Percentiles rank a stretch among this genome's conserved stretches.
Evolutionary conservation across 257 asterid species (phyloP).

Genomic region (Ballota nigra): DNA sequence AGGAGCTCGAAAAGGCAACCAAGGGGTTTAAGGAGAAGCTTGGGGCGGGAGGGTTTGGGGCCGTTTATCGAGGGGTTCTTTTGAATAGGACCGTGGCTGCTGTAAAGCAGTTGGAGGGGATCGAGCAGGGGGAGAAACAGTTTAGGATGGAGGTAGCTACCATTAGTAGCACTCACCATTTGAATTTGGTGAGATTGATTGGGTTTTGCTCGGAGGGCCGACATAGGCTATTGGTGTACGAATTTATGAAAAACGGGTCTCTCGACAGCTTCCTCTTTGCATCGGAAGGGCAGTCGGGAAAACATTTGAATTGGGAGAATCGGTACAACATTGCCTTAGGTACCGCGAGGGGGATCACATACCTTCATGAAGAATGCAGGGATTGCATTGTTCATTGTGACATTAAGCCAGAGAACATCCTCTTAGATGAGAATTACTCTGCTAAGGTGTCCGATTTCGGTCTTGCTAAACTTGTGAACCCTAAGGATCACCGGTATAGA

Average conservation of each 20-base stretch:
- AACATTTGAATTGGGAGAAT: constrained; percentile 68
- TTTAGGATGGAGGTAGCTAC: constrained; percentile 89
- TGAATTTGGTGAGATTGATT: constrained; percentile 76
- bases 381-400: constrained; percentile 94
- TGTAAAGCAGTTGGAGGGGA: constrained; percentile 79
- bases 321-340: constrained; percentile 74
- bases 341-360: constrained; percentile 75
- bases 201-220: constrained; percentile 90
- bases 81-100: constrained; percentile 62
- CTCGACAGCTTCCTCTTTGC: constrained; percentile 63
- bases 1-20: constrained; percentile 69
- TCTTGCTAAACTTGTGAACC: constrained; percentile 72
- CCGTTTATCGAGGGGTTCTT: constrained; percentile 68
- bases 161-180: constrained; percentile 87
- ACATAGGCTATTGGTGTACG: constrained; percentile 70
- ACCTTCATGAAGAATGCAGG: constrained; percentile 89
- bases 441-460: constrained; percentile 90
- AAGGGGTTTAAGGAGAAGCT: constrained; percentile 81
- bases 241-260: constrained; percentile 77
- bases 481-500: constrained; percentile 67
- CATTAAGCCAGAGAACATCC: constrained; percentile 87
- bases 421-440: constrained; percentile 64
- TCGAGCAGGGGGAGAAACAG: constrained; percentile 87
- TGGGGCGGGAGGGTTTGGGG: constrained; percentile 93
- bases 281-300: constrained; percentile 46